A percentile compares a stretch with the other conserved stretches of the same genome.
phyloP scores from a whole-genome alignment of 306 rosid genomes.

The Mimosa pudica region DNA sequence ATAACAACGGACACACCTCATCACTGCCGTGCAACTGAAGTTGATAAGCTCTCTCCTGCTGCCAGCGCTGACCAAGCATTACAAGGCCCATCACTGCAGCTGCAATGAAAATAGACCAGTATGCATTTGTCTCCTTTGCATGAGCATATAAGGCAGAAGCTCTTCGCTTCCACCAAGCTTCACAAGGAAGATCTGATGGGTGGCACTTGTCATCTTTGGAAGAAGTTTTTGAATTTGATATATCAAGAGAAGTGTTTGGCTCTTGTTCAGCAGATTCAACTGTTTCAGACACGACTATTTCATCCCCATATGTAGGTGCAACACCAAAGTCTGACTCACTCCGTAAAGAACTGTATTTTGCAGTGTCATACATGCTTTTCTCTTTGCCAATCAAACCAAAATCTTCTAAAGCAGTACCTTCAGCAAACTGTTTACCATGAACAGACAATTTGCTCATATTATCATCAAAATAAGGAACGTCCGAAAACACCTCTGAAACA shows the following conservation, averaged over 20 bases:
- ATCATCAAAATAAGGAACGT: constrained; percentile 53
- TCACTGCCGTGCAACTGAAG: constrained; percentile 74
- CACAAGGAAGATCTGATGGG: constrained; percentile 67
- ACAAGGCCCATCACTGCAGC: constrained; percentile 86
- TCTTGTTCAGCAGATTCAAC: constrained; percentile 52
- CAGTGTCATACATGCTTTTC: constrained; percentile 53
- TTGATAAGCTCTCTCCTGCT: constrained; percentile 76
- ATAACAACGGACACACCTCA: constrained; percentile 41
- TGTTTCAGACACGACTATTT: constrained; percentile 42
- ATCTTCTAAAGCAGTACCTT: constrained; percentile 57
- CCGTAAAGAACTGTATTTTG: constrained; percentile 54
- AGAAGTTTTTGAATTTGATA: constrained; percentile 47
- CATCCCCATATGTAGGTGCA: constrained; percentile 52
- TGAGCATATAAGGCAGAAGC: constrained; percentile 85
- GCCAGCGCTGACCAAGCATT: constrained; percentile 92
- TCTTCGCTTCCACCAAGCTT: constrained; percentile 98
- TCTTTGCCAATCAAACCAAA: constrained; percentile 58
- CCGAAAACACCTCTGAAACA: constrained; percentile 65
- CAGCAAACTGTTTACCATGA: constrained; percentile 67
- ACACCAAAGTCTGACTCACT: constrained; percentile 50
- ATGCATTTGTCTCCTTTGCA: constrained; percentile 84
- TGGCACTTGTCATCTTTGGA: constrained; percentile 44
- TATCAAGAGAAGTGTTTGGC: constrained; percentile 46
- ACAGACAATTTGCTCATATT: constrained; percentile 54
- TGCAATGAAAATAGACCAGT: constrained; percentile 88